A percentile compares a stretch with the other conserved stretches of the same genome.
Evolutionary conservation across 179 eudicot genomes (phyloP).

Genomic region (Dionaea muscipula): DNA sequence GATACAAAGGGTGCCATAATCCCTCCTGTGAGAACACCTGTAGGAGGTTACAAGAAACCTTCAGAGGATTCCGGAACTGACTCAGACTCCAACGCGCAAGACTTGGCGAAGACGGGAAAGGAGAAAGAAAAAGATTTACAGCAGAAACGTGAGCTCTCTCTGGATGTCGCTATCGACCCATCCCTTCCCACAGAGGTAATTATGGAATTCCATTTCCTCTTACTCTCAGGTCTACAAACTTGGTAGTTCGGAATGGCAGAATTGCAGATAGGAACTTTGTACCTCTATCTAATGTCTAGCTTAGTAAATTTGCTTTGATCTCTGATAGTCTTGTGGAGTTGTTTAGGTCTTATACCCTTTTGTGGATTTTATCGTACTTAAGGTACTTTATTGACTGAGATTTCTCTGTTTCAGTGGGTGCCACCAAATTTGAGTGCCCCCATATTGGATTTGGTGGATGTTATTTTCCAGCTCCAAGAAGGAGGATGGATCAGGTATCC

Average conservation of each 20-base stretch:
- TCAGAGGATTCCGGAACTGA: conserved; percentile 31
- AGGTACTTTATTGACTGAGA: conserved; percentile 3
- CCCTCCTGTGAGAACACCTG: conserved; percentile 25
- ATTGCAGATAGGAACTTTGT: too few relatives aligned
- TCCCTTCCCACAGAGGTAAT: conserved; percentile 69
- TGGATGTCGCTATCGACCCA: conserved; percentile 44
- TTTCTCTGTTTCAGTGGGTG: conserved; percentile 61
- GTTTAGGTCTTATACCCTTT: not conserved
- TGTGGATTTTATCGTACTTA: not conserved
- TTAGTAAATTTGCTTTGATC: not conserved
- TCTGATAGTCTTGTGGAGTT: not conserved
- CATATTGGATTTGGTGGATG: conserved; percentile 86
- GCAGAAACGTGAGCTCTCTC: conserved; percentile 20
- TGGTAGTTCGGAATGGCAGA: too few relatives aligned
- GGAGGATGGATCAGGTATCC: conserved; percentile 97
- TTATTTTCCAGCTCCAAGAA: conserved; percentile 90
- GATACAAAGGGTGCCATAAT: conserved; percentile 19
- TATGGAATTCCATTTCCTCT: not conserved
- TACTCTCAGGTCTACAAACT: too few relatives aligned
- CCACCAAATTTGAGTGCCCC: conserved; percentile 81
- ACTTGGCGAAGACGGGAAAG: conserved; percentile 19
- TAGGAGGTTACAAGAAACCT: conserved; percentile 23
- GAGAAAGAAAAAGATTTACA: conserved; percentile 20
- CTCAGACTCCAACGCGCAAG: conserved; percentile 18
- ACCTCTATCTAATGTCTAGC: too few relatives aligned